Base-by-base conservation (phyloP, 768 basidiomycete genomes). In the Mycena amicta region DNA sequence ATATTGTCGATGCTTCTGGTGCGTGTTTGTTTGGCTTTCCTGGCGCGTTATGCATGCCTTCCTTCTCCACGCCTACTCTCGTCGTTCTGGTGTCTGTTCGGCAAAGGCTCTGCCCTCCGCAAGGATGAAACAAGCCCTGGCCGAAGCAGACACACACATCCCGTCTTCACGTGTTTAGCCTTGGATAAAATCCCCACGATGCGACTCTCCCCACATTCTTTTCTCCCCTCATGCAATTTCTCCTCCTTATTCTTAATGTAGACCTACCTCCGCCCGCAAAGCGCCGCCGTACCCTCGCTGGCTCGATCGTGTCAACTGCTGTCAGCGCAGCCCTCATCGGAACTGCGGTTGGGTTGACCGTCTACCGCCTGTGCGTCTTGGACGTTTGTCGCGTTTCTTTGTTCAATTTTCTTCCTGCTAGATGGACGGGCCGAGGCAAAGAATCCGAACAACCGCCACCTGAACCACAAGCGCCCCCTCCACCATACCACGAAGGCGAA, bases 311-410 rank as follows among this genome's bases (percentile, higher is more conserved):
- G 61, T 89, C 90, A 16, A 90, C 90, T 29, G 92, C 92, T 55
- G 77, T 93, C 73, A 90, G 83, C 74, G 91, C 92, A 62, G 92
- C 90, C 46, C 82, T 94, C 57, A 90, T 94, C 59, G 90, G 92
- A 57, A 88, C 90, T 22, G 92, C 92, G 16, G 92, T 94, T 52
- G 92, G 92, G 58, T 80, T 93, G 61, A 92, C 91, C 45, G 90
- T 92, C 40, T 94, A 92, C 75, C 84, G 90, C 72, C 77, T 93
- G 92, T 93, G 70, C 77, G 90, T 82, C 30, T 33, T 22, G 50
- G 56, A 27, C 26, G 39, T 45, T 52, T 27, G 26, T 28, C 13
- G 40, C 50, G 13, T 31, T 39, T 27, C 3, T 49, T 49, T 26
- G 57, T 51, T 50, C 30, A 54, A 27, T 47, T 41, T 15, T 51